These are phyloP conservation scores for Aspergillus uvarum DNA, from an alignment of 2,329 filamentous ascomycete species.

Conservation along the genomic window DNA sequence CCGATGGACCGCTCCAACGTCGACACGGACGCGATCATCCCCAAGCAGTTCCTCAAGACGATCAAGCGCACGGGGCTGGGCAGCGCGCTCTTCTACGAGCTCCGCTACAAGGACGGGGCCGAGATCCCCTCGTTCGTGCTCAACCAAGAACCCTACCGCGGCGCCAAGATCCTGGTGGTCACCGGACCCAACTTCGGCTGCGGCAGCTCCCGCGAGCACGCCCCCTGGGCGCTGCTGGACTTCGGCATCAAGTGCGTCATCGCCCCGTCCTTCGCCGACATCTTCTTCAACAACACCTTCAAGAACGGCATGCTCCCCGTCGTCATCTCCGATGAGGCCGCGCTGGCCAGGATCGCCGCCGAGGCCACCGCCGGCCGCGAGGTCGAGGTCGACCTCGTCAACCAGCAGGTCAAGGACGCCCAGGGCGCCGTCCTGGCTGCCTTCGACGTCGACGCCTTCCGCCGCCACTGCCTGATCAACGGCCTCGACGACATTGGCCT, in stretches of 20 bases:
- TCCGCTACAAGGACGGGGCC: conserved; percentile 73
- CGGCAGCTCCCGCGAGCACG: conserved; percentile 88
- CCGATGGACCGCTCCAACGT: conserved; percentile 86
- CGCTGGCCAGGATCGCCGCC: conserved; percentile 68
- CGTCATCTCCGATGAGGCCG: conserved; percentile 64
- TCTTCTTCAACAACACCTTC: conserved; percentile 99
- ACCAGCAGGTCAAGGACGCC: conserved; percentile 76
- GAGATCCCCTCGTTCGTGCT: conserved; percentile 83
- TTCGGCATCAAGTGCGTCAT: conserved; percentile 95
- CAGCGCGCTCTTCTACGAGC: conserved; percentile 78
- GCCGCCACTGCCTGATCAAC: conserved; percentile 90
- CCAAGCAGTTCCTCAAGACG: conserved; percentile 98
- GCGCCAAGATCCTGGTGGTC: conserved; percentile 84
- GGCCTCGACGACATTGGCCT: conserved; percentile 94
- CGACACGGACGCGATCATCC: conserved; percentile 99
- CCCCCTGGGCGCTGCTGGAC: conserved; percentile 93
- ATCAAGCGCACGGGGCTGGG: conserved; percentile 97
- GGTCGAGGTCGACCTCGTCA: conserved; percentile 83
- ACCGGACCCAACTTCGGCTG: conserved; percentile 95
- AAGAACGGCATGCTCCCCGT: conserved; percentile 99
- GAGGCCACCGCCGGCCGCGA: conserved; percentile 79
- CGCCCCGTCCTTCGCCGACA: conserved; percentile 82
- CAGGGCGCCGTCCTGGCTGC: conserved; percentile 69
- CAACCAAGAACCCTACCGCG: conserved; percentile 83
- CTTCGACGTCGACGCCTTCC: conserved; percentile 90